Percentiles rank a stretch among this genome's conserved stretches.
Conservation (phyloP, 768 basidiomycete species). For the Boletales sp. region DNA sequence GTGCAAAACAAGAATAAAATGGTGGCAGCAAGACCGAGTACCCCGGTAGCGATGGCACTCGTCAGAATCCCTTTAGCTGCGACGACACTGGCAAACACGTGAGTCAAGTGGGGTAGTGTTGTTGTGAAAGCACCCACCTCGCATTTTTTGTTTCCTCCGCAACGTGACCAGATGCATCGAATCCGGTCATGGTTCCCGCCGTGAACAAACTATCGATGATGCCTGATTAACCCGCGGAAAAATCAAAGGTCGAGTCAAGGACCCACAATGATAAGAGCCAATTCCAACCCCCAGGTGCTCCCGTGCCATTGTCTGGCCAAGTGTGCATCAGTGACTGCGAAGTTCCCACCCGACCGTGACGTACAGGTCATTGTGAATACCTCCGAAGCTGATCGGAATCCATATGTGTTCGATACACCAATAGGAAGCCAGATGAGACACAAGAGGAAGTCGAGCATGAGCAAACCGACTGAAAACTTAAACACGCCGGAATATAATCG, state of each 20-base stretch:
- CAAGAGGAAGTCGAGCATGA: slow-evolving; percentile 85
- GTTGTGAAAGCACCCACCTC: slow-evolving; percentile 33
- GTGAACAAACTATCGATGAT: slow-evolving; percentile 78
- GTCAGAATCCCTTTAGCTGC: slow-evolving; percentile 81
- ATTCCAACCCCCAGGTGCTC: slow-evolving; percentile 85
- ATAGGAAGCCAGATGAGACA: slow-evolving; percentile 92
- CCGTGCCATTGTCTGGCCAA: slow-evolving; percentile 77
- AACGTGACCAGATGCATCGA: slow-evolving; percentile 85
- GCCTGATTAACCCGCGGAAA: not conserved
- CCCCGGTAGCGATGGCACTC: slow-evolving; percentile 73
- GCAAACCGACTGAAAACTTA: slow-evolving; percentile 66
- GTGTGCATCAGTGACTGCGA: not conserved
- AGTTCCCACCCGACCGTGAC: slow-evolving; percentile 34
- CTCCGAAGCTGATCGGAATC: slow-evolving; percentile 78
- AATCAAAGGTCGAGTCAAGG: not conserved
- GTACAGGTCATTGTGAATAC: slow-evolving; percentile 80
- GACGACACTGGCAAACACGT: slow-evolving; percentile 46
- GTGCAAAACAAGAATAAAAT: slow-evolving; percentile 85
- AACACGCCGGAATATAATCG: slow-evolving; percentile 71
- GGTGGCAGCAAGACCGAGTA: slow-evolving; percentile 73
- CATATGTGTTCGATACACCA: slow-evolving; percentile 84
- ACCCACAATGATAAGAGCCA: slow-evolving; percentile 84
- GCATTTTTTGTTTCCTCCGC: slow-evolving; percentile 89
- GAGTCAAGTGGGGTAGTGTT: not conserved
- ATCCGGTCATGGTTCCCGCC: slow-evolving; percentile 84